Base-by-base conservation (phyloP, 805 yeast species). In the Teunomyces stri region DNA sequence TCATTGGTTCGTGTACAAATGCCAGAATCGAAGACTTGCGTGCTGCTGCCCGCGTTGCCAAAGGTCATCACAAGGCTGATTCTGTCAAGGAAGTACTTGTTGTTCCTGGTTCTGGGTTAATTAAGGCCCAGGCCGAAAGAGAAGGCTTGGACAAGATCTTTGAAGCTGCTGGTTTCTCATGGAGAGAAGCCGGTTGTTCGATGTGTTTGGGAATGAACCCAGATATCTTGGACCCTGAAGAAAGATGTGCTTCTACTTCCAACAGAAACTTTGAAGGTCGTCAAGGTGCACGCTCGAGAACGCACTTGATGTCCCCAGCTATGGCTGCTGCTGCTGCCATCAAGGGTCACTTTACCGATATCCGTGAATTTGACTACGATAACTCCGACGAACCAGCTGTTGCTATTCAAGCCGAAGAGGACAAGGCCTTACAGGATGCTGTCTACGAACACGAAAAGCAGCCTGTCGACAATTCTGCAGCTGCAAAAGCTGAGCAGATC, bases 151-250 rank as follows among this genome's bases (percentile, higher is more conserved):
- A 94, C 68, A 87, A 88, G 73, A 80, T 94, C 49, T 94, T 94
- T 62, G 81, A 75, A 61, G 89, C 82, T 43, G 97, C 99, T 44
- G 98, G 96, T 16, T 94, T 94, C 64, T 92, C 88, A 59, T 94
- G 99, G 99, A 86, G 99, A 76, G 99, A 94, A 75, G 98, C 99
- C 55, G 99, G 99, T 51, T 94, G 99, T 74, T 92, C 98, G 36
- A 94, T 94, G 99, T 94, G 99, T 75, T 80, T 94, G 45, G 99
- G 99, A 70, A 94, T 94, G 99, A 94, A 94, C 74, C 97, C 98
- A 37, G 99, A 94, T 75, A 92, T 94, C 59, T 80, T 94, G 64
- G 80, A 84, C 52, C 99, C 99, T 35, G 82, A 87, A 63, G 99
- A 94, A 72, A 84, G 99, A 74, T 94, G 99, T 76, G 99, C 99